A percentile compares a stretch with the other conserved stretches of the same genome.
Conservation (phyloP, 768 basidiomycete genomes). For the Baorangia bicolor region DNA sequence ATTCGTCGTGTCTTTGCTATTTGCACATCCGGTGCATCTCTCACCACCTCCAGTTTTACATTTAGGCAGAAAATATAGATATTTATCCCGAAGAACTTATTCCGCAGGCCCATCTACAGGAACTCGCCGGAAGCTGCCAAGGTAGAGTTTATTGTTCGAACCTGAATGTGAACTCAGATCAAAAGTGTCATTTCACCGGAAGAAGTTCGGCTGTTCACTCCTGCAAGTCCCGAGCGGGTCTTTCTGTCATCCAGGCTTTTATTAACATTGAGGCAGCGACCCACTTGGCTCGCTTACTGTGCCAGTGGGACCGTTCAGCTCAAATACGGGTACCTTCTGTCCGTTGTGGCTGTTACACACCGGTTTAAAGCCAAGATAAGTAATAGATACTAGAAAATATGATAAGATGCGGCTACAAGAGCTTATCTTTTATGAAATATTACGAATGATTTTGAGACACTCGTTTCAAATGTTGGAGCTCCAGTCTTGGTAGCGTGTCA, state of each 20-base stretch:
- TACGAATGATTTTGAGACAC: too few relatives aligned
- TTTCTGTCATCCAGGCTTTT: constrained; percentile 28
- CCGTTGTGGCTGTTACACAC: too few relatives aligned
- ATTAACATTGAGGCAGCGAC: constrained; percentile 28
- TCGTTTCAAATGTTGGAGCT: too few relatives aligned
- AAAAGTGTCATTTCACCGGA: constrained; percentile 23
- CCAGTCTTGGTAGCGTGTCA: too few relatives aligned
- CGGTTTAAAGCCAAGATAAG: too few relatives aligned
- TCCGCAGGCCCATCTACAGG: constrained; percentile 28
- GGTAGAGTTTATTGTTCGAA: constrained; percentile 31
- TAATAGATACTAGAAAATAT: too few relatives aligned
- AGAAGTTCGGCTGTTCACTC: constrained; percentile 22
- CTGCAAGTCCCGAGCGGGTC: constrained; percentile 28
- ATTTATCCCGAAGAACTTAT: constrained; percentile 16
- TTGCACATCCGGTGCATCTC: constrained; percentile 10
- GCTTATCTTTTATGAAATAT: too few relatives aligned
- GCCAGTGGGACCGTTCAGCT: too few relatives aligned
- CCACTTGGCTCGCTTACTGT: constrained; percentile 29
- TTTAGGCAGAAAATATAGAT: constrained; percentile 5
- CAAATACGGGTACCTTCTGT: too few relatives aligned
- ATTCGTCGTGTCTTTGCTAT: constrained; percentile 23
- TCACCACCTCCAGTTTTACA: constrained; percentile 3
- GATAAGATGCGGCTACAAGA: too few relatives aligned
- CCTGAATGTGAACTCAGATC: constrained; percentile 25
- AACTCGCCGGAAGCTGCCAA: constrained; percentile 27